phyloP scores from a whole-genome alignment of 495 filamentous ascomycete genomes.

The Glonium stellatum region DNA sequence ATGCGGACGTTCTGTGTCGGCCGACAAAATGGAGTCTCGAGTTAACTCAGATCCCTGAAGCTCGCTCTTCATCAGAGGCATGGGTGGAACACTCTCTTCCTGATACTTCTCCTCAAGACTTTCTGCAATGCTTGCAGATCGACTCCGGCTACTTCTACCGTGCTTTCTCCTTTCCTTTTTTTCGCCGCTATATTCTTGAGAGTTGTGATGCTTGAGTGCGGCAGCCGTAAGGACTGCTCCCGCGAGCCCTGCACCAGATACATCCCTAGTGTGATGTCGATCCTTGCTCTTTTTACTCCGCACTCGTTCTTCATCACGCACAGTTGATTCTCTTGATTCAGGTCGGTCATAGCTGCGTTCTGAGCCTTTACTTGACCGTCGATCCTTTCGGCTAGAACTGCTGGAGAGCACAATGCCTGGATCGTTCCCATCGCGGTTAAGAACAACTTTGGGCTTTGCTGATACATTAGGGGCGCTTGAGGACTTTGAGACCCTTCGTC shows the following conservation, averaged over 20 bases:
- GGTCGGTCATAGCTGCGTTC: conserved; percentile 39
- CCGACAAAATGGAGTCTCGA: conserved; percentile 79
- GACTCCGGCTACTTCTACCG: conserved; percentile 47
- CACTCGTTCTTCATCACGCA: conserved; percentile 48
- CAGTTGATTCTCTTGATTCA: conserved; percentile 44
- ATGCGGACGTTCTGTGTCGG: conserved; percentile 64
- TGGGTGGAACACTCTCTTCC: conserved; percentile 57
- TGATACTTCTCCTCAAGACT: conserved; percentile 27
- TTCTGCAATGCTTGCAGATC: conserved; percentile 49
- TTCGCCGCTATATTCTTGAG: conserved; percentile 39
- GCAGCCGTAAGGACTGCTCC: conserved; percentile 55
- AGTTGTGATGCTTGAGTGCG: conserved; percentile 60
- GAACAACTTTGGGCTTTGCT: conserved; percentile 54
- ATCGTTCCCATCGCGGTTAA: conserved; percentile 55
- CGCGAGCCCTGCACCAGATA: conserved; percentile 49
- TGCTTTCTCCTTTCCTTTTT: conserved; percentile 44
- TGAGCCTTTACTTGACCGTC: conserved; percentile 42
- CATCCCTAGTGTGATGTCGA: conserved; percentile 41
- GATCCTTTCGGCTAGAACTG: conserved; percentile 45
- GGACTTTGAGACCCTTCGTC: conserved; percentile 58
- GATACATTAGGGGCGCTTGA: conserved; percentile 63
- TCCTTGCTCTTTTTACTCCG: conserved; percentile 55
- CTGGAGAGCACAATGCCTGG: conserved; percentile 53
- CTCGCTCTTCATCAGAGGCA: conserved; percentile 81
- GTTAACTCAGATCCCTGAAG: conserved; percentile 79